Evolutionary conservation across 169 alveolate species (phyloP).

Genomic region (Eimeria acervulina): DNA sequence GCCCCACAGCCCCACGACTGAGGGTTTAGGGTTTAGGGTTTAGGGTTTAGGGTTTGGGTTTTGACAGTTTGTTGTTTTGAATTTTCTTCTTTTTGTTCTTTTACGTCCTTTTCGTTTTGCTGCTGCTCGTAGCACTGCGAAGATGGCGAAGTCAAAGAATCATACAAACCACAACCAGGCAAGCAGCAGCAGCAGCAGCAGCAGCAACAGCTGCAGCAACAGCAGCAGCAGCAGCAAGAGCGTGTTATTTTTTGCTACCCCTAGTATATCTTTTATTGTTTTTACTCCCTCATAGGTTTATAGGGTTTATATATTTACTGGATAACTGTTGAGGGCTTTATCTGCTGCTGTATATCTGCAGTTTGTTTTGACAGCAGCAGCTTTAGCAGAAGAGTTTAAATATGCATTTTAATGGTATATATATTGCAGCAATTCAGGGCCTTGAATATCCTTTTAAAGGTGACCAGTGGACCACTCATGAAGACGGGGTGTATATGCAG

Average conservation of each 20-base stretch:
- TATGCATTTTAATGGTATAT: no score
- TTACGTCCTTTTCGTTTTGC: background rate
- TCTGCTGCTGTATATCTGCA: no score
- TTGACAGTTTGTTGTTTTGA: background rate
- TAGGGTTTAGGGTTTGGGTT: no score
- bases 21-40: background rate
- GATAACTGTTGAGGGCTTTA: no score
- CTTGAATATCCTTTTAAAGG: no score
- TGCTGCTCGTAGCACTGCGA: background rate
- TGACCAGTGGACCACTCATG: no score
- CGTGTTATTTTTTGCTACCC: background rate
- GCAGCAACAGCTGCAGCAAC: slow-evolving; percentile 25
- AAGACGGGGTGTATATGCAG: no score
- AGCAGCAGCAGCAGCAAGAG: background rate
- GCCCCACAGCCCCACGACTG: slow-evolving; percentile 57
- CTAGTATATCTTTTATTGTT: background rate
- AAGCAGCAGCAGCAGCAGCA: slow-evolving; percentile 60
- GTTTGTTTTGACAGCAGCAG: no score
- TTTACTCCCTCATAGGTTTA: no score
- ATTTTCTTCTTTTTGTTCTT: slow-evolving; percentile 12
- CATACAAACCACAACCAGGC: slow-evolving; percentile 95
- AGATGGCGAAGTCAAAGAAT: slow-evolving; percentile 94
- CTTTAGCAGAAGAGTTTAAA: no score
- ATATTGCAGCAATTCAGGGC: no score
- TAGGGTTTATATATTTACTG: no score